phyloP scores from a whole-genome alignment of 345 rosid species.

The Erucastrum elatum region DNA sequence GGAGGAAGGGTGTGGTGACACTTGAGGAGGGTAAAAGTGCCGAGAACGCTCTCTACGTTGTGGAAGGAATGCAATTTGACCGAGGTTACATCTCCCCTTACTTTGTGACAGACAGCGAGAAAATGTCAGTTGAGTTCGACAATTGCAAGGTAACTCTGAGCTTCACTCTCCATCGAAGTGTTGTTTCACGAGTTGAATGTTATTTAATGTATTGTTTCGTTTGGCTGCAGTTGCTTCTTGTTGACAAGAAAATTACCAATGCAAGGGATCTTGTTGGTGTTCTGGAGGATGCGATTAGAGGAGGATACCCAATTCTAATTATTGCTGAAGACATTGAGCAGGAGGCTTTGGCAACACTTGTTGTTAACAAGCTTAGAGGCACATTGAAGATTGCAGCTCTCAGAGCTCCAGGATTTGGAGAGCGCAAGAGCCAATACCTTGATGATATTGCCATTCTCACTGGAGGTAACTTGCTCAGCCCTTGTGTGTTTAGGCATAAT shows the following conservation, averaged over 20 bases:
- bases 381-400: conserved; percentile 92
- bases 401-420: conserved; percentile 97
- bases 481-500: neutral
- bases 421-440: conserved; percentile 94
- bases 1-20: conserved; percentile 73
- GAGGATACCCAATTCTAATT: conserved; percentile 70
- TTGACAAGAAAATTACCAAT: conserved; percentile 94
- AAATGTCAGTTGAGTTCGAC: conserved; percentile 95
- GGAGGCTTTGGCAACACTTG: conserved; percentile 96
- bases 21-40: conserved; percentile 99
- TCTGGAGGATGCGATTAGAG: conserved; percentile 91
- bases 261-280: conserved; percentile 89
- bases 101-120: conserved; percentile 95
- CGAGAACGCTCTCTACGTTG: conserved; percentile 90
- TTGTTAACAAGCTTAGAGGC: conserved; percentile 92
- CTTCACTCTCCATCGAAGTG: neutral
- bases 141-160: conserved; percentile 78
- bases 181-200: neutral
- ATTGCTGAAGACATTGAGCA: conserved; percentile 98
- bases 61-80: conserved; percentile 99
- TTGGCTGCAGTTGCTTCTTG: conserved; percentile 81
- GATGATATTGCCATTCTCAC: conserved; percentile 97
- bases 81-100: conserved; percentile 98
- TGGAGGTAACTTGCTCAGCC: conserved; percentile 48
- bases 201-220: neutral